phyloP scores from a whole-genome alignment of 768 basidiomycete species.

The Trametes villosa region DNA sequence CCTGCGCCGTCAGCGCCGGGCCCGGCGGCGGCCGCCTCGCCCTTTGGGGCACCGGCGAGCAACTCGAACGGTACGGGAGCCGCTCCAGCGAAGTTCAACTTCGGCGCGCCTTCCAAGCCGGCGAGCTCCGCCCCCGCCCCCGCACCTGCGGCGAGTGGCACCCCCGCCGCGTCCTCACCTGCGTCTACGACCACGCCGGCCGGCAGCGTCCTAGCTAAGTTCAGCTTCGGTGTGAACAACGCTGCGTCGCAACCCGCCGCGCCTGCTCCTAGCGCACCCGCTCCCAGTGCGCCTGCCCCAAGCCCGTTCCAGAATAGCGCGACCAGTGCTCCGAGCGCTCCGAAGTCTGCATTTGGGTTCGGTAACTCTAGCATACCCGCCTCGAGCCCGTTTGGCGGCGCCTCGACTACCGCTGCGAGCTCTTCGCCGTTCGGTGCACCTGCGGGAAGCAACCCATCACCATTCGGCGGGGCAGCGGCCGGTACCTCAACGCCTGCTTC shows the following conservation, averaged over 20 bases:
- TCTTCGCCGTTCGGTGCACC: conserved; percentile 11
- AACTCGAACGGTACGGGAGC: not conserved
- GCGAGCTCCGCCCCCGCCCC: not conserved
- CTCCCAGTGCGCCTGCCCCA: not conserved
- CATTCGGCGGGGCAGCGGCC: conserved; percentile 5
- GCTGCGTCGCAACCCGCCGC: conserved; percentile 1
- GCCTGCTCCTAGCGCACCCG: not conserved
- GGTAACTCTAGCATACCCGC: not conserved
- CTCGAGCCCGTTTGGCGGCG: conserved; percentile 1
- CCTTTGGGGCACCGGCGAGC: not conserved
- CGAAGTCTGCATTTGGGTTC: conserved; percentile 10
- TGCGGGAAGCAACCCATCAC: conserved; percentile 1
- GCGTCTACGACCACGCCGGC: not conserved
- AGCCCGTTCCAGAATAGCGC: conserved; percentile 7
- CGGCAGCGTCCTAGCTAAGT: conserved; percentile 16
- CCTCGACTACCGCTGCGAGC: not conserved
- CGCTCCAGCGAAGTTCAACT: conserved; percentile 21
- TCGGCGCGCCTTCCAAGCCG: conserved; percentile 15
- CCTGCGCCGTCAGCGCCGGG: not conserved
- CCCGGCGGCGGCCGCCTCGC: not conserved
- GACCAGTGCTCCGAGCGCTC: not conserved
- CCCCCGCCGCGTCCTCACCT: not conserved
- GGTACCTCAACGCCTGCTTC: conserved; percentile 9
- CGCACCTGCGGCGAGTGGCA: conserved; percentile 1
- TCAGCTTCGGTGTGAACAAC: conserved; percentile 17